Conservation (phyloP, 495 filamentous ascomycete species). For the Pyronema omphalodes region DNA sequence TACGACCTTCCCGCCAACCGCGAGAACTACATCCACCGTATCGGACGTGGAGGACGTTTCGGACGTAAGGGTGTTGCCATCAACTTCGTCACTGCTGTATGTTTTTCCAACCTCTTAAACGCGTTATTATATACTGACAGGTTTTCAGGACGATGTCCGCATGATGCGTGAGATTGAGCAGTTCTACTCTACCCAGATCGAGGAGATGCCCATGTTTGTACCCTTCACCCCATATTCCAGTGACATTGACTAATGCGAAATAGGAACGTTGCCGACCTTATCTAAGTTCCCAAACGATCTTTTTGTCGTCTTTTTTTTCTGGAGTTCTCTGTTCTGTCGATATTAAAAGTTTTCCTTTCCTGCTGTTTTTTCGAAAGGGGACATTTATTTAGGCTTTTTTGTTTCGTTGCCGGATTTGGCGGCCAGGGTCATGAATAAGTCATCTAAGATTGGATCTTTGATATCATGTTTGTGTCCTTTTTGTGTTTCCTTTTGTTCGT, state of each 20-base stretch:
- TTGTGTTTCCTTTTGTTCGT: no score
- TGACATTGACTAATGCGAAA: constrained; percentile 3
- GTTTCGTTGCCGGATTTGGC: no score
- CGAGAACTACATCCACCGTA: constrained; percentile 99
- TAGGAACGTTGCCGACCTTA: constrained; percentile 50
- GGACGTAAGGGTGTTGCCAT: constrained; percentile 99
- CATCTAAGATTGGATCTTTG: no score
- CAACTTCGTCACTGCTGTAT: constrained; percentile 86
- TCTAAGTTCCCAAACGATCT: constrained; percentile 24
- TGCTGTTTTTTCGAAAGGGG: no score
- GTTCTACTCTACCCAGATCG: constrained; percentile 40
- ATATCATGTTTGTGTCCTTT: no score
- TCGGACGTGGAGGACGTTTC: constrained; percentile 96
- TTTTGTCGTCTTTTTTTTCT: no score
- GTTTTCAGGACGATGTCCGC: constrained; percentile 66
- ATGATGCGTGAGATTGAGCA: constrained; percentile 96
- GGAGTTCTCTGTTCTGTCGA: no score
- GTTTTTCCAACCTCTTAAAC: background rate
- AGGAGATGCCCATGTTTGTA: constrained; percentile 55
- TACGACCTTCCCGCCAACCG: constrained; percentile 97
- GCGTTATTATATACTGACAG: constrained; percentile 6
- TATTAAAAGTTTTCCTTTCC: no score
- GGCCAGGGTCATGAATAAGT: no score
- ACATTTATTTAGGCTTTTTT: no score
- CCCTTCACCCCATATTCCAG: constrained; percentile 4